Evolutionary conservation across 1,284 basidiomycete species (phyloP).

Genomic region (Butyriboletus regius): DNA sequence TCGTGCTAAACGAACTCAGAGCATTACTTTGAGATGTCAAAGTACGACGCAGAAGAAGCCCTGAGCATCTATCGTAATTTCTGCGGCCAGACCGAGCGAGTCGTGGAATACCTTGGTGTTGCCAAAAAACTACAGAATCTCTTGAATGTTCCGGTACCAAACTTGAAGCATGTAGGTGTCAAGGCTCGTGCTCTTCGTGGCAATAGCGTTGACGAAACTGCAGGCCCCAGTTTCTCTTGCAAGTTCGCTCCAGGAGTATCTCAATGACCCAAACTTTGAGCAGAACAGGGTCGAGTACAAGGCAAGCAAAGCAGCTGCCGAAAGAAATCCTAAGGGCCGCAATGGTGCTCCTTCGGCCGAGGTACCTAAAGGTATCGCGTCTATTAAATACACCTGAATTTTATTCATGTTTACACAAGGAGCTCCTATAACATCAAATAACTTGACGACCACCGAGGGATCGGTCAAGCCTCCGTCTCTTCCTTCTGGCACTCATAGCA

Average conservation of each 20-base stretch:
- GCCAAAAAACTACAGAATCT: constrained; percentile 89
- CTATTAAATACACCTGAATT: neutral
- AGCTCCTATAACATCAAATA: constrained; percentile 6
- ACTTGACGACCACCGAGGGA: constrained; percentile 16
- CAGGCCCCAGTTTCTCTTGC: constrained; percentile 91
- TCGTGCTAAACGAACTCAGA: constrained; percentile 46
- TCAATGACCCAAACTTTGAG: constrained; percentile 93
- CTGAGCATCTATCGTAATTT: constrained; percentile 89
- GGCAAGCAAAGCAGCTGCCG: constrained; percentile 71
- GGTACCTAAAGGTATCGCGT: constrained; percentile 16
- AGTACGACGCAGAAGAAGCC: constrained; percentile 79
- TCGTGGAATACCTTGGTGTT: constrained; percentile 90
- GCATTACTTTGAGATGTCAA: constrained; percentile 98
- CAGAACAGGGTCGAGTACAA: constrained; percentile 89
- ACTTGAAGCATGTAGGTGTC: constrained; percentile 76
- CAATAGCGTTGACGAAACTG: neutral
- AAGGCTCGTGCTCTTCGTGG: neutral
- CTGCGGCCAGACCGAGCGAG: constrained; percentile 87
- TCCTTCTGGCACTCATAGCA: constrained; percentile 18
- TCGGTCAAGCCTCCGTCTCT: constrained; percentile 20
- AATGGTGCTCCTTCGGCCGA: constrained; percentile 22
- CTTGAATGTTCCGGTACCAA: constrained; percentile 88
- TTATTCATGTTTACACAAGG: constrained; percentile 10
- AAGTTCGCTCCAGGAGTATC: constrained; percentile 88
- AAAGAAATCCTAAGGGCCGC: constrained; percentile 40